Conservation (phyloP, 371 early-diverging fungal species). For the Thermomucor indicae-seudaticae region DNA sequence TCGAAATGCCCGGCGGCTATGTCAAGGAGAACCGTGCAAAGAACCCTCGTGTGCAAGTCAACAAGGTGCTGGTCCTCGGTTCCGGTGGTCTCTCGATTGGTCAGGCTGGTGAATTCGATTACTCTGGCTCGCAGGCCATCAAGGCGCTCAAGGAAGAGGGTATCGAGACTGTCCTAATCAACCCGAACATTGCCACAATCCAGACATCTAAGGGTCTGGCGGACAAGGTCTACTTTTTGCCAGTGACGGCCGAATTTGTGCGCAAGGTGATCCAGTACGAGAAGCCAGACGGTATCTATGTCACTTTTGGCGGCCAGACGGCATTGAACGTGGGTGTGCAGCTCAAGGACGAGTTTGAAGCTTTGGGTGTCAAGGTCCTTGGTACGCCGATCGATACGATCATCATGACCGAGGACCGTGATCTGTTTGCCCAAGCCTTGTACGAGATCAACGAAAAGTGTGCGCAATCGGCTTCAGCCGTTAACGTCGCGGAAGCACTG, state of each 20-base stretch:
- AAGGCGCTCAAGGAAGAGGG: slow-evolving; percentile 91
- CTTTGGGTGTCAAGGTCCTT: slow-evolving; percentile 80
- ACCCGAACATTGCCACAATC: slow-evolving; percentile 97
- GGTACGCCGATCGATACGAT: slow-evolving; percentile 92
- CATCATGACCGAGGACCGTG: slow-evolving; percentile 89
- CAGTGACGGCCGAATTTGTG: slow-evolving; percentile 90
- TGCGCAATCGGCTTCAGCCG: slow-evolving; percentile 82
- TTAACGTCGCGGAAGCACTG: slow-evolving; percentile 78
- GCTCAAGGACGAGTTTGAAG: slow-evolving; percentile 77
- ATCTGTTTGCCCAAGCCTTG: slow-evolving; percentile 87
- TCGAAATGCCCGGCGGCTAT: slow-evolving; percentile 67
- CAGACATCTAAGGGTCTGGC: slow-evolving; percentile 94
- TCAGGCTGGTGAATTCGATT: slow-evolving; percentile 98
- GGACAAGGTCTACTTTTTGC: slow-evolving; percentile 91
- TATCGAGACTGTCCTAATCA: slow-evolving; percentile 86
- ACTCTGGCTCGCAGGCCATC: slow-evolving; percentile 95
- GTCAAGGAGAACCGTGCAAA: slow-evolving; percentile 47
- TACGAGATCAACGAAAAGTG: slow-evolving; percentile 84
- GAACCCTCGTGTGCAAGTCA: slow-evolving; percentile 61
- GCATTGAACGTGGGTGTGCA: slow-evolving; percentile 91
- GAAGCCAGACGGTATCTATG: slow-evolving; percentile 90
- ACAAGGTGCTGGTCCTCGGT: slow-evolving; percentile 91
- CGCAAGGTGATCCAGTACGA: slow-evolving; percentile 86
- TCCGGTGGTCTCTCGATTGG: slow-evolving; percentile 92
- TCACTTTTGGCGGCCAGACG: slow-evolving; percentile 94